Percentiles rank a stretch among this genome's conserved stretches.
Evolutionary conservation across 1,284 basidiomycete species (phyloP).

Genomic region (Cutaneotrichosporon mucoides): DNA sequence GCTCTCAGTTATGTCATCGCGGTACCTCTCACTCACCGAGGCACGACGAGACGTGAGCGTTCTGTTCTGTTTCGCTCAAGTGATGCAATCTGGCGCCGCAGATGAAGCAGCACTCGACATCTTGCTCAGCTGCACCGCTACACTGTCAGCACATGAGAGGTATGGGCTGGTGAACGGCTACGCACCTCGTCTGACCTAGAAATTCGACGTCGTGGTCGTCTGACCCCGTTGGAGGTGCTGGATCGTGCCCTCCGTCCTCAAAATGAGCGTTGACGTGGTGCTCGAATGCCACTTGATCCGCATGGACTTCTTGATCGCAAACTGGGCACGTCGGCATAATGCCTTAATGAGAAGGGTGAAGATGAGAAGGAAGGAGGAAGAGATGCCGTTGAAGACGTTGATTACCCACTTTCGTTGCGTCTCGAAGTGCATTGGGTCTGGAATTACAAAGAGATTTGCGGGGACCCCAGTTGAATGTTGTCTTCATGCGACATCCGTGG

Average conservation of each 20-base stretch:
- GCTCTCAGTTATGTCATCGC: not conserved
- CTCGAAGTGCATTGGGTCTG: no score
- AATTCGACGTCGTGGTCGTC: not conserved
- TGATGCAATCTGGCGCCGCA: constrained; percentile 24
- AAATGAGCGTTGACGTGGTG: constrained; percentile 42
- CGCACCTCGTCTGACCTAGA: constrained; percentile 3
- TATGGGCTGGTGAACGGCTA: not conserved
- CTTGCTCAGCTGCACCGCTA: not conserved
- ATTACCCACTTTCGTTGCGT: no score
- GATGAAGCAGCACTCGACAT: constrained; percentile 22
- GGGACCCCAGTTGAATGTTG: no score
- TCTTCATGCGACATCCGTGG: no score
- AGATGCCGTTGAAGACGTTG: not conserved
- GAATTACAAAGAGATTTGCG: no score
- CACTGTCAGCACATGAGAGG: not conserved
- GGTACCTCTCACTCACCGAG: constrained; percentile 18
- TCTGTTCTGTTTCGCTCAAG: constrained; percentile 12
- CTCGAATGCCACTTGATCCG: constrained; percentile 25
- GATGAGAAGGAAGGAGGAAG: not conserved
- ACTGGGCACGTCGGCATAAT: constrained; percentile 31
- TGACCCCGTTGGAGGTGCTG: not conserved
- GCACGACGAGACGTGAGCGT: constrained; percentile 31
- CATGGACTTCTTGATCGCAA: constrained; percentile 24
- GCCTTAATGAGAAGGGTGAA: not conserved
- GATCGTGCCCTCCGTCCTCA: not conserved